Evolutionary conservation across 2,329 filamentous ascomycete genomes (phyloP), one percentile per base, ranked within the genome.

Genomic region (Aureobasidium sp.): DNA sequence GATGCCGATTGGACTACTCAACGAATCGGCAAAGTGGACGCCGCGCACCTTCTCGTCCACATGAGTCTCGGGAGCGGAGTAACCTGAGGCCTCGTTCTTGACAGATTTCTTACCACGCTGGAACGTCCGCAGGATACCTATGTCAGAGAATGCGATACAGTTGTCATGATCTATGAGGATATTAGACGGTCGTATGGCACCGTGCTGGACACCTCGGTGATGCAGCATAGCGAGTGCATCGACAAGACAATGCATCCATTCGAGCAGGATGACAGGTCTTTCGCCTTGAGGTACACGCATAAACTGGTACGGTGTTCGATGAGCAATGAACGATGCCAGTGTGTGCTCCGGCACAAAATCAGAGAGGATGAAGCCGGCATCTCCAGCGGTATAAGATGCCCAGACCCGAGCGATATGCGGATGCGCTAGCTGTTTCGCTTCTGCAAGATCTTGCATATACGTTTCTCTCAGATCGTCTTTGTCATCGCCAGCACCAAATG

Each of bases 171-270:
- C 83, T 66, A 91, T 83, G 67, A 88, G 79, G 29, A 91, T 80
- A 10, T 86, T 88, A 0, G 86, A 87, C 1, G 88, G 88, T 64
- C 84, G 84, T 70, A 92, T 89, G 53, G 84, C 85, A 27, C 83
- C 82, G 67, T 91, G 88, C 3, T 82, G 81, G 29, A 84, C 79
- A 1, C 85, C 84, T 50, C 80, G 81, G 64, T 79, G 80, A 69
- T 91, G 88, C 2, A 91, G 74, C 64, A 82, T 88, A 59, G 85
- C 83, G 16, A 91, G 69, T 1, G 87, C 85, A 70, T 90, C 86
- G 42, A 82, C 79, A 3, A 91, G 78, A 70, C 88, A 91, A 68
- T 88, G 84, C 68, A 91, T 83, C 88, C 88, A 91, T 70, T 89
- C 86, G 69, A 90, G 77, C 5, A 90, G 71, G 16, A 87, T 75